Conservation (phyloP, 1,284 basidiomycete genomes). For the Rhodotorula glutinis region DNA sequence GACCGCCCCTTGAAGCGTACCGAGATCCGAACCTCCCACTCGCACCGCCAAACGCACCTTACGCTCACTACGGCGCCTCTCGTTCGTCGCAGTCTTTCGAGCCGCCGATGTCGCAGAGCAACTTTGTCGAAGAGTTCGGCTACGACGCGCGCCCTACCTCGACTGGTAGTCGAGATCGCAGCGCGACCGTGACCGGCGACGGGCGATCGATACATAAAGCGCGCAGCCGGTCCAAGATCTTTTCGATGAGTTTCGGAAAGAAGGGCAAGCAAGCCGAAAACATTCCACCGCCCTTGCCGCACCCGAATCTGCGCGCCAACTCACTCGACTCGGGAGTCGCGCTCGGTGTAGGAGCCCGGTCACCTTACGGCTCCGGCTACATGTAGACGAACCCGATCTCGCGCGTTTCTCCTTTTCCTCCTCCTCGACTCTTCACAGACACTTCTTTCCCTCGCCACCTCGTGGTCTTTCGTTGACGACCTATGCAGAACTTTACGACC, state of each 20-base stretch:
- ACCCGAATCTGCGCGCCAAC: not conserved
- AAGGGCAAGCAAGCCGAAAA: not conserved
- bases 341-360: not conserved
- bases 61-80: conserved; percentile 8
- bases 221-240: conserved; percentile 11
- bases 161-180: not conserved
- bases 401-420: no score
- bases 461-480: not conserved
- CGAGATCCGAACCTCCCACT: not conserved
- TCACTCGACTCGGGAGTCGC: not conserved
- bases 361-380: not conserved
- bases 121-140: conserved; percentile 5
- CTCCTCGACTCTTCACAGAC: not conserved
- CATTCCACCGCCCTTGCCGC: not conserved
- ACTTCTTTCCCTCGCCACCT: not conserved
- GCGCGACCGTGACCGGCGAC: not conserved
- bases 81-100: conserved; percentile 27
- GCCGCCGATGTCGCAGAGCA: not conserved
- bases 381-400: not conserved
- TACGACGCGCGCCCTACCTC: not conserved
- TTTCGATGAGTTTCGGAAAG: conserved; percentile 11
- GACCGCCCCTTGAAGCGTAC: not conserved
- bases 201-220: not conserved
- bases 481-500: not conserved
- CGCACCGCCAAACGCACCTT: not conserved